Base-by-base conservation (phyloP, 78 protist genomes). In the Pigoraptor vietnamica region DNA sequence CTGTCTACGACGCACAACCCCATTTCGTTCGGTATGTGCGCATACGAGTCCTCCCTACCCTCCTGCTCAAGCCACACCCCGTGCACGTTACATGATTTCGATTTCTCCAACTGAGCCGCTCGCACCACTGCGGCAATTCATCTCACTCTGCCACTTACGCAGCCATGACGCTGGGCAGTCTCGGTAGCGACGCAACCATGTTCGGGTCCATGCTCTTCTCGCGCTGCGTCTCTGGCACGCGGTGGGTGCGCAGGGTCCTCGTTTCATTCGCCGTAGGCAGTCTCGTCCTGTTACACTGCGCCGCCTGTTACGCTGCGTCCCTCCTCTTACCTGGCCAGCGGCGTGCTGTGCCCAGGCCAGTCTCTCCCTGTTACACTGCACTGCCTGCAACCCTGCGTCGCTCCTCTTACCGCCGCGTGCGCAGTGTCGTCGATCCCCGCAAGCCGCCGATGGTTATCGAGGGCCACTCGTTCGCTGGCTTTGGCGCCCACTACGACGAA, bases 141-240 rank as follows among this genome's bases (percentile, higher is more conserved):
- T 39, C 2, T 1, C 0, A 0, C 23, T 6, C 0, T 24, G 25
- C 24, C 29, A 0, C 21, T 0, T 21, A 0, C 34, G 35, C 2
- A 24, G 88, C 23, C 24, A 38, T 2, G 89, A 32, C 86, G 29
- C 88, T 40, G 91, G 9, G 37, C 87, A 19, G 37, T 36, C 1
- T 29, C 90, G 34, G 90, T 0, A 0, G 40, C 2, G 93, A 89
- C 1, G 81, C 9, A 21, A 86, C 96, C 33, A 67, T n/a, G 34
- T n/a, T 97, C 39, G 99, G 99, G 1, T 92, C 98, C 48, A 90
- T 91, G 90, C 82, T 98, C 81, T 97, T 95, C 37, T 19, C 88
- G 19, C 92, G 99, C n/a, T 33, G 92, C n/a, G 95, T 96, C 23
- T 95, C 98, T 9, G 99, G 99, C 23, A 33, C 95, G 0, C 91